A percentile compares a stretch with the other conserved stretches of the same genome.
phyloP scores from a whole-genome alignment of 1,139 yeast species.

The Diutina scorzettiae region DNA sequence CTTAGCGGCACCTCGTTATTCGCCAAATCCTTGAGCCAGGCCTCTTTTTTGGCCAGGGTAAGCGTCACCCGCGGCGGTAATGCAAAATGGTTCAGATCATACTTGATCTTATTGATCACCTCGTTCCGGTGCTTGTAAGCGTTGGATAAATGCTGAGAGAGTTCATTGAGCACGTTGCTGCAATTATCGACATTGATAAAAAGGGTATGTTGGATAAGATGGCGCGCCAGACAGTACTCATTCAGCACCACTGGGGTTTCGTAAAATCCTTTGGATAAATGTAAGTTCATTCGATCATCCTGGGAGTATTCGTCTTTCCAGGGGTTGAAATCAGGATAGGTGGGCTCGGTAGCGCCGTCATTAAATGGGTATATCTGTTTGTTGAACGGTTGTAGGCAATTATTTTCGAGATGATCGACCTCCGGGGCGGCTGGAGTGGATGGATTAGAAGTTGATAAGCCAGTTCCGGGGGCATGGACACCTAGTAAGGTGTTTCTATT shows the following conservation, averaged over 20 bases:
- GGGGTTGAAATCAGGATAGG: slow-evolving; percentile 69
- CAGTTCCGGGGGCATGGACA: not conserved
- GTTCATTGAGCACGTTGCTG: slow-evolving; percentile 24
- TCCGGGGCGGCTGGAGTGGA: not conserved
- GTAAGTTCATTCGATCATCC: slow-evolving; percentile 19
- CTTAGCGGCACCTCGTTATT: slow-evolving; percentile 52
- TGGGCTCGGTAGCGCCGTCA: slow-evolving; percentile 8
- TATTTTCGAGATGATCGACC: not conserved
- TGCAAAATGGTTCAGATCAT: slow-evolving; percentile 43
- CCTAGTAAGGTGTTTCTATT: slow-evolving; percentile 1
- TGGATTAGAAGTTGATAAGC: not conserved
- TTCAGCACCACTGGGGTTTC: slow-evolving; percentile 51
- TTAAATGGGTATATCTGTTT: not conserved
- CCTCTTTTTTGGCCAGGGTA: slow-evolving; percentile 73
- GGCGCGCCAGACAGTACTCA: slow-evolving; percentile 44
- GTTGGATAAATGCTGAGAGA: slow-evolving; percentile 43
- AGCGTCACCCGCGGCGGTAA: slow-evolving; percentile 84
- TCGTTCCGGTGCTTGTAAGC: slow-evolving; percentile 56
- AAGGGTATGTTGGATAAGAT: slow-evolving; percentile 35
- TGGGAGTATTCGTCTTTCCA: slow-evolving; percentile 50
- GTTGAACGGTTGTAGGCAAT: not conserved
- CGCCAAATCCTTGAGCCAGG: slow-evolving; percentile 76
- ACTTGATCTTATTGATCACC: slow-evolving; percentile 46
- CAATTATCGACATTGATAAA: slow-evolving; percentile 29
- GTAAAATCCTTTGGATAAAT: slow-evolving; percentile 40